These are phyloP conservation scores for Globomyces pollinis-pini DNA, from an alignment of 192 early-diverging fungal species.

Conservation along the genomic window DNA sequence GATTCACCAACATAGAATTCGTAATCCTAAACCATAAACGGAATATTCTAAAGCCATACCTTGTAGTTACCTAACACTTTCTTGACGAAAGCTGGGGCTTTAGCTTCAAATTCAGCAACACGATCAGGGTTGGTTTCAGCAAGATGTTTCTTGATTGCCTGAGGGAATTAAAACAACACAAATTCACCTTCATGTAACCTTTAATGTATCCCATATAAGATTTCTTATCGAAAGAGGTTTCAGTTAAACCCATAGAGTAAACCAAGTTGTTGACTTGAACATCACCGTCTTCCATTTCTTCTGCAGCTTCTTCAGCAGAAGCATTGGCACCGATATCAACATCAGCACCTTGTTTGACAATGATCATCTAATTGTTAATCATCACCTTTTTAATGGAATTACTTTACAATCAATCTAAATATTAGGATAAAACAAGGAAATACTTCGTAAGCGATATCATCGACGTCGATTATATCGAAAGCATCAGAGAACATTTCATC, in stretches of 20 bases:
- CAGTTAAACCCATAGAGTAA: slow-evolving; percentile 65
- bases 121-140: slow-evolving; percentile 51
- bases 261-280: slow-evolving; percentile 79
- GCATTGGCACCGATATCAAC: slow-evolving; percentile 90
- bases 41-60: too few relatives aligned
- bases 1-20: slow-evolving; percentile 84
- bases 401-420: slow-evolving; percentile 77
- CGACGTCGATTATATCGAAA: slow-evolving; percentile 58
- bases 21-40: slow-evolving; percentile 53
- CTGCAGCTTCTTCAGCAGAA: slow-evolving; percentile 71
- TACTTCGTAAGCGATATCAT: slow-evolving; percentile 61
- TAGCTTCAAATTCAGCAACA: slow-evolving; percentile 55
- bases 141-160: slow-evolving; percentile 57
- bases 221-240: slow-evolving; percentile 86
- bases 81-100: slow-evolving; percentile 59
- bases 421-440: too few relatives aligned
- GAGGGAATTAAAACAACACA: too few relatives aligned
- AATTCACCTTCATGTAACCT: slow-evolving; percentile 95
- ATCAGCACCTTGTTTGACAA: slow-evolving; percentile 53
- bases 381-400: not conserved
- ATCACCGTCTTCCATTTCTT: slow-evolving; percentile 52
- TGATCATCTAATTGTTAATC: slow-evolving; percentile 57
- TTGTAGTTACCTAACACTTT: slow-evolving; percentile 73
- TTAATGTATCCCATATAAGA: slow-evolving; percentile 84
- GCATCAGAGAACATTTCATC: slow-evolving; percentile 92